phyloP scores from a whole-genome alignment of 345 rosid species.

The Streptanthus diversifolius region DNA sequence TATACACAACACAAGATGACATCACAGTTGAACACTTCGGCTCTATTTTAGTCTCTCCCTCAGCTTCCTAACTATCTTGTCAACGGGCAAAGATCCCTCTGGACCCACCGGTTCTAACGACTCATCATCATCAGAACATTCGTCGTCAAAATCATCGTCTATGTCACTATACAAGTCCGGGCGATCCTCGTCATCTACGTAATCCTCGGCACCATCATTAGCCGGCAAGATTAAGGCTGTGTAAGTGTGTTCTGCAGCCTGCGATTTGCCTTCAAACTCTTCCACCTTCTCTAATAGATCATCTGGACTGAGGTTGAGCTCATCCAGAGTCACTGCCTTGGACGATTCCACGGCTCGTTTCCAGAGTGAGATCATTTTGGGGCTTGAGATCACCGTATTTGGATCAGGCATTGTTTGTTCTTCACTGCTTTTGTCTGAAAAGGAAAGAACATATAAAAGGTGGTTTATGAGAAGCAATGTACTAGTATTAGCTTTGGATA shows the following conservation, averaged over 20 bases:
- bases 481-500: not conserved
- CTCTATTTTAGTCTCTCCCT: constrained; percentile 23
- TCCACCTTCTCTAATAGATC: constrained; percentile 64
- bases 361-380: constrained; percentile 80
- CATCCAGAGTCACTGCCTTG: constrained; percentile 62
- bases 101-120: constrained; percentile 33
- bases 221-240: constrained; percentile 57
- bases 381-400: constrained; percentile 50
- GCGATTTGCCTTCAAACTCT: constrained; percentile 63
- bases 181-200: constrained; percentile 28
- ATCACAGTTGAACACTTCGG: not conserved
- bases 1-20: constrained; percentile 7
- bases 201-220: constrained; percentile 30
- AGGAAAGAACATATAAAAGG: not conserved
- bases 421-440: constrained; percentile 16
- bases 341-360: constrained; percentile 59
- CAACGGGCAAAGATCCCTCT: constrained; percentile 61
- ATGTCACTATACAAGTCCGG: constrained; percentile 29
- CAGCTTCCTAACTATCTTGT: constrained; percentile 50
- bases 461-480: not conserved
- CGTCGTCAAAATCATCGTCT: constrained; percentile 43
- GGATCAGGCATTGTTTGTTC: constrained; percentile 20
- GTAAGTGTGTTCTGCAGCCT: constrained; percentile 66
- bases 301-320: constrained; percentile 58
- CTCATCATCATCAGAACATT: constrained; percentile 50